Base-by-base conservation (phyloP, 2,329 filamentous ascomycete genomes). In the Diaporthe ilicicola region DNA sequence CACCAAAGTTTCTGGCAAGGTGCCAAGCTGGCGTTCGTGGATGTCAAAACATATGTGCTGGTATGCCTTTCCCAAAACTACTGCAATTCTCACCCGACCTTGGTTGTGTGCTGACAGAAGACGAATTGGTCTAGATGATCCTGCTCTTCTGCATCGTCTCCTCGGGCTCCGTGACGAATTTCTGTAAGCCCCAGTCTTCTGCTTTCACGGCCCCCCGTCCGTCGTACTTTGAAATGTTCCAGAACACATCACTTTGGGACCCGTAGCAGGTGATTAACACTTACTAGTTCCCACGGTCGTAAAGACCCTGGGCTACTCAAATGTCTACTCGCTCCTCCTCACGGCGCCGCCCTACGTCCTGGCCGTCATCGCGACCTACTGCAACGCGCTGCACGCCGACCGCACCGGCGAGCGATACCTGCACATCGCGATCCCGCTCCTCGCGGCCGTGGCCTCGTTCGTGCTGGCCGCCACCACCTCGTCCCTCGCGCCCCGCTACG, bases 261-360 rank as follows among this genome's bases (percentile, higher is more conserved):
- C n/a, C n/a, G n/a, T n/a, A n/a, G n/a, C n/a, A n/a, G n/a, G n/a
- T n/a, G n/a, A n/a, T n/a, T n/a, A n/a, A n/a, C n/a, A n/a, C n/a
- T n/a, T n/a, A n/a, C n/a, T n/a, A n/a, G n/a, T 92, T 80, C 90
- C 90, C 50, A 92, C 91, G 0, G 90, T 94, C 69, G 91, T 94
- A 61, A 83, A 86, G 71, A 92, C 90, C 7, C 85, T 94, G 2
- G 86, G 88, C n/a, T 92, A 91, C 78, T 84, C 81, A 70, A 82
- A 85, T 19, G 88, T 91, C 61, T 80, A 84, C 32, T 89, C 91
- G 0, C 85, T 92, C 4, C 85, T 92, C 17, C 82, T 93, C 67
- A 91, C 90, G 0, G 88, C 87, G 0, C 91, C 91, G 0, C 90
- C 90, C 1, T 93, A 92, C 77, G 86, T 91, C 3, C 83, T 92